phyloP scores from a whole-genome alignment of 163 green algal species.

The Chlorella variabilis region DNA sequence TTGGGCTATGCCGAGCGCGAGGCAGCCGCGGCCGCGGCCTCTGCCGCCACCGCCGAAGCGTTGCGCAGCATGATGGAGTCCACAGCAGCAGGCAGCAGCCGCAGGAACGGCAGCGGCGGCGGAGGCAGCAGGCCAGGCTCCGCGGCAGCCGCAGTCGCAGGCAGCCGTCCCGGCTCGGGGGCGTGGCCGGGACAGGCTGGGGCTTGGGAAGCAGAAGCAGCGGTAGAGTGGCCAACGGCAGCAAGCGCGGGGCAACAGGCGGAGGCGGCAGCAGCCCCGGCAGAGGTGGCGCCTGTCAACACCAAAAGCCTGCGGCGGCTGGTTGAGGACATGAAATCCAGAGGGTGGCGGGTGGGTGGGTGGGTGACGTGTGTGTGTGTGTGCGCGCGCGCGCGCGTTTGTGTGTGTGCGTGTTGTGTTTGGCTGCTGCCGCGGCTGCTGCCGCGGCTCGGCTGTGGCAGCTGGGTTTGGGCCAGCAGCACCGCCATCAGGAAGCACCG shows the following conservation, averaged over 20 bases:
- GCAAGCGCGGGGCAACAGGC: too few species aligned
- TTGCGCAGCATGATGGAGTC: slow-evolving; percentile 25
- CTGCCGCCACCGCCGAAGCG: not conserved
- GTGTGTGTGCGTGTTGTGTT: not conserved
- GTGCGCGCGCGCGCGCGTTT: too few species aligned
- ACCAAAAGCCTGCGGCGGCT: slow-evolving; percentile 34
- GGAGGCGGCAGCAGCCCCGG: too few species aligned
- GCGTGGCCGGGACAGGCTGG: too few species aligned
- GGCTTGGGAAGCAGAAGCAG: not conserved
- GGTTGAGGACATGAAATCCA: slow-evolving; percentile 23
- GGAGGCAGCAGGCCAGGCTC: not conserved
- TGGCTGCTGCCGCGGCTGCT: too few species aligned
- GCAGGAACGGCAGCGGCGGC: too few species aligned
- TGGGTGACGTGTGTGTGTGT: too few species aligned
- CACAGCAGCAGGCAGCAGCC: not conserved
- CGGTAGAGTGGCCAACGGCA: not conserved
- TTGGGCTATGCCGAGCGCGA: not conserved
- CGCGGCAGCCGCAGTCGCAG: not conserved
- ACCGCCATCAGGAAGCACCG: too few species aligned
- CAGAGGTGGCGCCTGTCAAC: not conserved
- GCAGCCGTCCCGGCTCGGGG: not conserved
- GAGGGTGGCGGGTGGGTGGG: slow-evolving; percentile 17
- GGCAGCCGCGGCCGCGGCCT: not conserved
- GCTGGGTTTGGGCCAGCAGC: too few species aligned
- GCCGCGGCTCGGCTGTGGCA: too few species aligned